Conservation (phyloP, 179 eudicot species). For the Corrigiola litoralis region DNA sequence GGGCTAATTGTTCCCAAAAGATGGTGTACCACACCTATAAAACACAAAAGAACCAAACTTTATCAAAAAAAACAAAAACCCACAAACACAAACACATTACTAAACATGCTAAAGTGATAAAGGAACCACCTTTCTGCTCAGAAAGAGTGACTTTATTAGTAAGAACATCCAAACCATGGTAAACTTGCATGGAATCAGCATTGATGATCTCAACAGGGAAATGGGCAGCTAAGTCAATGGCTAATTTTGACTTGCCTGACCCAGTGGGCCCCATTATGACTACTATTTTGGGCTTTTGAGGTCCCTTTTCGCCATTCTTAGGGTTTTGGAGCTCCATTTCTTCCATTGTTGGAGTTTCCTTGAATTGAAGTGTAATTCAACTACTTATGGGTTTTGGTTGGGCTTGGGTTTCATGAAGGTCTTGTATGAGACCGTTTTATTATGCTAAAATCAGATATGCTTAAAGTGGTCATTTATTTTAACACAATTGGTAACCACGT, state of each 20-base stretch:
- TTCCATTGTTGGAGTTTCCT: constrained; percentile 6
- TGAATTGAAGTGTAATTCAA: too few species aligned
- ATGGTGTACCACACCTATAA: constrained; percentile 85
- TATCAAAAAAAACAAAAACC: not conserved
- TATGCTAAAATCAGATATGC: too few species aligned
- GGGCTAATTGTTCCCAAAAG: constrained; percentile 74
- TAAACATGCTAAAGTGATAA: constrained; percentile 3
- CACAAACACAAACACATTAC: not conserved
- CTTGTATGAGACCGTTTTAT: too few species aligned
- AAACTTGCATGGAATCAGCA: constrained; percentile 97
- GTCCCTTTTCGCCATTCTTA: constrained; percentile 27
- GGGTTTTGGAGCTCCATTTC: constrained; percentile 19
- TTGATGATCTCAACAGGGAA: constrained; percentile 80
- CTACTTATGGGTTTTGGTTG: too few species aligned
- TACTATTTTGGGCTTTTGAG: constrained; percentile 49
- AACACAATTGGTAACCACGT: too few species aligned
- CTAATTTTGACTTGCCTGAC: constrained; percentile 74
- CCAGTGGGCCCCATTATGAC: constrained; percentile 93
- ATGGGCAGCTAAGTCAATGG: constrained; percentile 69
- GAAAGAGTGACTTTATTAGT: constrained; percentile 78
- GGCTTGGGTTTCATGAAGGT: too few species aligned
- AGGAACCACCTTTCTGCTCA: constrained; percentile 58
- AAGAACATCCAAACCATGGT: constrained; percentile 77
- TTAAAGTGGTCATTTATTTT: too few species aligned
- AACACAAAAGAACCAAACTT: not conserved